Percentiles rank a stretch among this genome's conserved stretches.
Conservation (phyloP, 305 asterid species). For the Fraxinus paxiana region DNA sequence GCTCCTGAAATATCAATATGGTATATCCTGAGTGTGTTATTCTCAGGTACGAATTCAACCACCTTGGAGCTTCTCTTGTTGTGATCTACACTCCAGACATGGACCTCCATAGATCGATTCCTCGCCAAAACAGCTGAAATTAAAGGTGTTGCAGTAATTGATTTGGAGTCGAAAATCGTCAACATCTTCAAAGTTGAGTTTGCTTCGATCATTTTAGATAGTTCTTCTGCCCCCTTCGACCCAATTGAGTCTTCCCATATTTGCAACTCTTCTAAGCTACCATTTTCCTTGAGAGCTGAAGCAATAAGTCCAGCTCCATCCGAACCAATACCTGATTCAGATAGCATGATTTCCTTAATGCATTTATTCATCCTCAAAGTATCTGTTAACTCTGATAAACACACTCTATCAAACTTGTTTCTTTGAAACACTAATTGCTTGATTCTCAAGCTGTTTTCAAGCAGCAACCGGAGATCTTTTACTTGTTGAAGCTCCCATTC, state of each 20-base stretch:
- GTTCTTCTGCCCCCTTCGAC: constrained; percentile 66
- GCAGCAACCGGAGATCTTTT: constrained; percentile 36
- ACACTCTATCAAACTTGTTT: constrained; percentile 45
- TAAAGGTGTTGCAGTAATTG: constrained; percentile 53
- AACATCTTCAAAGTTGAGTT: constrained; percentile 58
- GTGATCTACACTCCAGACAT: constrained; percentile 51
- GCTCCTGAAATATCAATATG: constrained; percentile 46
- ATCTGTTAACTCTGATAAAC: constrained; percentile 50
- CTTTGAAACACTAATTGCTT: constrained; percentile 44
- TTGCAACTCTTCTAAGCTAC: constrained; percentile 54
- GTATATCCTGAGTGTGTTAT: constrained; percentile 50
- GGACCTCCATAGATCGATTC: constrained; percentile 73
- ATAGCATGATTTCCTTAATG: constrained; percentile 45
- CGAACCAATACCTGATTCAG: constrained; percentile 65
- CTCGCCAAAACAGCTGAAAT: constrained; percentile 74
- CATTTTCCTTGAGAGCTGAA: constrained; percentile 53
- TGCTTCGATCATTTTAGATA: constrained; percentile 80
- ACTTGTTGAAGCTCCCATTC: constrained; percentile 57
- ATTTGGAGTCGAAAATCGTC: constrained; percentile 52
- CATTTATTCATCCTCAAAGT: constrained; percentile 37
- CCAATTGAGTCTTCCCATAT: constrained; percentile 87
- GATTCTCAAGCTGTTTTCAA: constrained; percentile 35
- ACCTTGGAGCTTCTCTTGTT: constrained; percentile 39
- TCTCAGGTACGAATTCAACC: constrained; percentile 60
- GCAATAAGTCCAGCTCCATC: constrained; percentile 55